A percentile compares a stretch with the other conserved stretches of the same genome.
Conservation (phyloP, 495 filamentous ascomycete species). For the Aspergillus coremiiformis region DNA sequence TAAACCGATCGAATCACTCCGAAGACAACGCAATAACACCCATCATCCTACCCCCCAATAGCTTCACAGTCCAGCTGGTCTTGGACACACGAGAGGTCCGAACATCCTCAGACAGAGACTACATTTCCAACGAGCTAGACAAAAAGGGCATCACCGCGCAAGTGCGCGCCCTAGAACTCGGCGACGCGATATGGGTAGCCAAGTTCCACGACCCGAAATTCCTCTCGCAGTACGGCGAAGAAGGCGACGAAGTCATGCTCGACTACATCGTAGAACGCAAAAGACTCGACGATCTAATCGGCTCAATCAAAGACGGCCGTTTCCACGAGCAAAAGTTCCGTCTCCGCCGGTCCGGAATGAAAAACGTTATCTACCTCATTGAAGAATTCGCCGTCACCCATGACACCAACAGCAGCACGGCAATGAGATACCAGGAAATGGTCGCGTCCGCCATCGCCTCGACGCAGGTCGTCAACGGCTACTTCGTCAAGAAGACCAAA, state of each 20-base stretch:
- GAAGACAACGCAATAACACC: slow-evolving; percentile 31
- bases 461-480: slow-evolving; percentile 75
- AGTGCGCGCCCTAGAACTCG: slow-evolving; percentile 61
- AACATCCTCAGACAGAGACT: slow-evolving; percentile 68
- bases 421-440: slow-evolving; percentile 53
- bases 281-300: slow-evolving; percentile 70
- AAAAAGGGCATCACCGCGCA: slow-evolving; percentile 58
- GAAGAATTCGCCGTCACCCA: slow-evolving; percentile 59
- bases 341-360: slow-evolving; percentile 60
- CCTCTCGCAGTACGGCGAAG: slow-evolving; percentile 48
- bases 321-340: slow-evolving; percentile 86
- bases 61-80: slow-evolving; percentile 66
- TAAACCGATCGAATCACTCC: background rate
- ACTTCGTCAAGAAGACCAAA: slow-evolving; percentile 70
- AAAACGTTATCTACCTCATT: slow-evolving; percentile 73
- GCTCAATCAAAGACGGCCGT: slow-evolving; percentile 74
- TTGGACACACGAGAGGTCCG: slow-evolving; percentile 74
- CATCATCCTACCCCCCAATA: slow-evolving; percentile 52
- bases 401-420: slow-evolving; percentile 24
- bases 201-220: slow-evolving; percentile 54
- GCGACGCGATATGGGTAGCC: slow-evolving; percentile 77
- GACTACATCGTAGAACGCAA: slow-evolving; percentile 83
- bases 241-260: slow-evolving; percentile 68
- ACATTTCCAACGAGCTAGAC: slow-evolving; percentile 65
- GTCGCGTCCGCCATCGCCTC: slow-evolving; percentile 69